phyloP scores from a whole-genome alignment of 2,329 filamentous ascomycete species.

The Didymella segeticola region DNA sequence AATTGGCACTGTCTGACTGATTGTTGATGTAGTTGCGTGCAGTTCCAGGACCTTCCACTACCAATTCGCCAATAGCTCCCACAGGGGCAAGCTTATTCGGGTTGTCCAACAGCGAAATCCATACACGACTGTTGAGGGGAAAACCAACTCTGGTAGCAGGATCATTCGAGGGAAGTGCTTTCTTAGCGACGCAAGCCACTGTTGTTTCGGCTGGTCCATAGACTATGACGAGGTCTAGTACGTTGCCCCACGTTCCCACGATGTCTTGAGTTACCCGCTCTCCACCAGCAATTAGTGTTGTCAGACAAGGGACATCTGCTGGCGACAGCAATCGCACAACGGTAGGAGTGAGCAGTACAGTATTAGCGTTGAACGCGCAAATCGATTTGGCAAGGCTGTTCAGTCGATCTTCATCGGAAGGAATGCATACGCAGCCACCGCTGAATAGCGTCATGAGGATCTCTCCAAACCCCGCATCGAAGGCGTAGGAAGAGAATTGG shows the following conservation, averaged over 20 bases:
- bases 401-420: constrained; percentile 52
- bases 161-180: neutral
- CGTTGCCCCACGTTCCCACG: neutral
- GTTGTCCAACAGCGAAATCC: constrained; percentile 25
- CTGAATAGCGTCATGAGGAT: constrained; percentile 57
- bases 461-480: constrained; percentile 59
- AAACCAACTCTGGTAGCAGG: neutral
- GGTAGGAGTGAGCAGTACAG: neutral
- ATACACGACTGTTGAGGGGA: constrained; percentile 20
- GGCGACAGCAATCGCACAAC: neutral
- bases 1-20: constrained; percentile 10
- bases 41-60: constrained; percentile 62
- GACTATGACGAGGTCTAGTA: constrained; percentile 10
- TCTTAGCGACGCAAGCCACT: neutral
- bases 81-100: constrained; percentile 22
- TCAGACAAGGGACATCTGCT: neutral
- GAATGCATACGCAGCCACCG: constrained; percentile 58
- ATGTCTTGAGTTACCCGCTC: neutral
- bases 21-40: constrained; percentile 36
- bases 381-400: constrained; percentile 32
- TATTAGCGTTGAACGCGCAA: neutral
- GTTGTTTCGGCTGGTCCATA: constrained; percentile 21
- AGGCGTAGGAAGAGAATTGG: constrained; percentile 54
- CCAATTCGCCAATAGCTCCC: constrained; percentile 54
- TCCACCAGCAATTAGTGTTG: neutral